Base-by-base conservation (phyloP, 768 basidiomycete genomes). In the Daedaleopsis sinensis region DNA sequence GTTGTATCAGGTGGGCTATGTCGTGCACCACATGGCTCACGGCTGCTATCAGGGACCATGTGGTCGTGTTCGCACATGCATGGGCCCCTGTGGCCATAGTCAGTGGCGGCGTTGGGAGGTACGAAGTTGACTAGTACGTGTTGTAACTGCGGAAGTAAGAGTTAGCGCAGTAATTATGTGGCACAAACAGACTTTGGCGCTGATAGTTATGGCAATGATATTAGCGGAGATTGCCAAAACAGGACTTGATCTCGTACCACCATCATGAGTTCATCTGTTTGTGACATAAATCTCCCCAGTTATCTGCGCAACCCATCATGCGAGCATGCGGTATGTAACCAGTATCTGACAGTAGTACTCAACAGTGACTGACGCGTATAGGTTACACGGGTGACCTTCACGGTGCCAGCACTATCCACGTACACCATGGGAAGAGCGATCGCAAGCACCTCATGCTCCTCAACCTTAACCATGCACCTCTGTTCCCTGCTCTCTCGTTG, bases 1-100 rank as follows among this genome's bases (percentile, higher is more conserved):
- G 15, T 11, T 5, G 13, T 21, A 59, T 46, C 51, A 46, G 21
- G 39, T 21, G 58, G 43, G 52, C 44, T n/a, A 59, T 46, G 35
- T 52, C 38, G 43, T 47, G 43, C 35, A 23, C 52, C 52, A 36
- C 46, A 27, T 54, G 52, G 58, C 47, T 9, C 58, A 53, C 35
- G 9, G 24, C 54, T 23, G 38, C 42, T 55, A 55, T 35, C 24
- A 18, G n/a, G 52, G 36, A 24, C 15, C 52, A 18, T 35, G 52
- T 53, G 32, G 4, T 13, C 52, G 19, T 37, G 52, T 38, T 27
- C 27, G 38, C 52, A 39, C 52, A 53, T 53, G 52, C 52, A 18
- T 19, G 36, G 38, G 52, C 52, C 27, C 49, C 49, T 55, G 19
- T 43, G 53, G 12, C 9, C 37, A 42, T 21, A 15, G 18, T 42